Conservation (phyloP, 1,139 yeast genomes). For the Yamadazyma diospyri region DNA sequence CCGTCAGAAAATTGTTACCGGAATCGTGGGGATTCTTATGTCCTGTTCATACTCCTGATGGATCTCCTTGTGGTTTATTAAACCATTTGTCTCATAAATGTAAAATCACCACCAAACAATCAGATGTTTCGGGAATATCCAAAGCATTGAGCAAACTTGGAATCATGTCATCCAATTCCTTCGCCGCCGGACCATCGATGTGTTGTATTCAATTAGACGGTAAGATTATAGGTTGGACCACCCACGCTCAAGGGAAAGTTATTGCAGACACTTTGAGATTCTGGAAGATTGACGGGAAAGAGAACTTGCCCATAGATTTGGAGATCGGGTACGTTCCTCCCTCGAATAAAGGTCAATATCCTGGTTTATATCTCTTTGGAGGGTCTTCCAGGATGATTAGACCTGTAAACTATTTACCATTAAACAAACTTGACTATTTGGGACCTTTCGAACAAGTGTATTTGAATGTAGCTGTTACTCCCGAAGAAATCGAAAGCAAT, state of each 20-base stretch:
- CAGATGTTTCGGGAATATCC: constrained; percentile 75
- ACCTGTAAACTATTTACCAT: constrained; percentile 88
- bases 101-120: constrained; percentile 70
- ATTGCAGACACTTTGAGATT: constrained; percentile 87
- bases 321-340: constrained; percentile 97
- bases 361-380: constrained; percentile 88
- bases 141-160: constrained; percentile 69
- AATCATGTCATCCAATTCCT: constrained; percentile 70
- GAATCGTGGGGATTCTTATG: constrained; percentile 99
- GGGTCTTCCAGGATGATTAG: constrained; percentile 95
- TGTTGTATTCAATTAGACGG: constrained; percentile 96
- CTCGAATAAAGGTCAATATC: constrained; percentile 92
- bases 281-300: constrained; percentile 85
- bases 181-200: constrained; percentile 82
- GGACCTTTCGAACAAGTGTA: constrained; percentile 99
- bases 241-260: constrained; percentile 81
- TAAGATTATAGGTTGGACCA: constrained; percentile 87
- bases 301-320: constrained; percentile 75
- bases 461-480: constrained; percentile 93
- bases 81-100: constrained; percentile 97
- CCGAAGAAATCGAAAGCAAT: constrained; percentile 80
- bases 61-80: constrained; percentile 97
- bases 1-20: constrained; percentile 93
- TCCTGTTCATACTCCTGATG: constrained; percentile 99
- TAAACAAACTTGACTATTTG: constrained; percentile 76